Base-by-base conservation (phyloP, 2,329 filamentous ascomycete species). In the Diplodia sapinea region DNA sequence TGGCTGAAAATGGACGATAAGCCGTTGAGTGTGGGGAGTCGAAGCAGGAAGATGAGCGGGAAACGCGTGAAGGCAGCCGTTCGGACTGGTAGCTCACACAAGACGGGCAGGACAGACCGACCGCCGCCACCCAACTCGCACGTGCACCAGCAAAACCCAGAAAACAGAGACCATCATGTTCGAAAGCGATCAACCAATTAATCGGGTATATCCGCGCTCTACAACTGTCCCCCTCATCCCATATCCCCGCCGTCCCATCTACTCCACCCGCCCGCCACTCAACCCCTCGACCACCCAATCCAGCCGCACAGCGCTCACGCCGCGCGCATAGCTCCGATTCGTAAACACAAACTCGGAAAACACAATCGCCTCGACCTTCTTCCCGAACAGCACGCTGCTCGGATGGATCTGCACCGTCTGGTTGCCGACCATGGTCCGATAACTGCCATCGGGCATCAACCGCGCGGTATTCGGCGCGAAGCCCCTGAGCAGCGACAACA, bases 341-440 rank as follows among this genome's bases (percentile, higher is more conserved):
- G 88, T 90, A 73, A 87, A 90, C 2, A 89, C 86, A 75, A 87
- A 89, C 74, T 89, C 87, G 68, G 86, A 87, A 72, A 88, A 90
- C 74, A 89, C 80, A 65, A 90, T 87, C 2, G 85, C 87, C 76
- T 88, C 87, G 6, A 87, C 80, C 70, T 86, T 86, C 72, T 84
- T 84, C 20, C 86, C 85, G 72, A 86, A 87, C 7, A 89, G 75
- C 15, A 87, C 85, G 69, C 85, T 88, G 8, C 84, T 85, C 0
- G 87, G 87, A 73, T 89, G 88, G 49, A 90, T 88, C 0, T 86
- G 83, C 1, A 90, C 86, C 0, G 82, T 83, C 75, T 89, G 87
- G 70, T 88, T 88, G 2, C 86, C 86, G 8, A 86, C 79, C 29
- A 89, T 79, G 0, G 87, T 89, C 68, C 84, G 84, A 72, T 89